Base-by-base conservation (phyloP, 2,329 filamentous ascomycete genomes). In the Ophiostoma novo-ulmi region DNA sequence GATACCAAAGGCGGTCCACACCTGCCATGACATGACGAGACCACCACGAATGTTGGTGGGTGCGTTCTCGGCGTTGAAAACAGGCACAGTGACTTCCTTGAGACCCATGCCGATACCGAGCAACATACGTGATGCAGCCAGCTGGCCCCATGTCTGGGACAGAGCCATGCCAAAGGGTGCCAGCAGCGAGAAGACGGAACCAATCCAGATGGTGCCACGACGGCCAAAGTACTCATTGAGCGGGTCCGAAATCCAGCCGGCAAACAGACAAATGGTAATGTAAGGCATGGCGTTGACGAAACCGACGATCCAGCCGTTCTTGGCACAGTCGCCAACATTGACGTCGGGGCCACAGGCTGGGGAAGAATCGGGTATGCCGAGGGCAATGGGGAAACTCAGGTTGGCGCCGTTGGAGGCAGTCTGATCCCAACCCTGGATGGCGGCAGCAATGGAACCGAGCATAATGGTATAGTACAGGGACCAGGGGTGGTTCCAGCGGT, bases 101-200 rank as follows among this genome's bases (percentile, higher is more conserved):
- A 89, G 84, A 38, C 91, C 91, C 81, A 94, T 92, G 1, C 90
- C 91, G 65, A 95, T 86, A 11, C 92, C 92, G 72, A 94, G 85
- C 14, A 91, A 82, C 73, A 94, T 85, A 61, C 73, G 88, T 67
- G 88, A 89, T 61, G 87, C 83, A 71, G 95, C 84, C 74, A 93
- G 85, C 75, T 92, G 86, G 77, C 82, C 84, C 91, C 91, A 94
- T 0, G 85, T 88, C 73, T 90, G 86, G 70, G 88, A 87, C 74
- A 92, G 90, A 0, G 86, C 90, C 69, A 85, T 88, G n/a, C 88
- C 90, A 73, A 93, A 87, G 1, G 90, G 72, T 1, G 90, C 83
- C 77, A 90, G 84, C 39, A 92, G 80, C 76, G 89, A 91, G 77
- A 94, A 89, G 73, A 91, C 85, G 65, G 90, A 91, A 6, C 91